Base-by-base conservation (phyloP, 306 rosid species). In the Malus asiatica region DNA sequence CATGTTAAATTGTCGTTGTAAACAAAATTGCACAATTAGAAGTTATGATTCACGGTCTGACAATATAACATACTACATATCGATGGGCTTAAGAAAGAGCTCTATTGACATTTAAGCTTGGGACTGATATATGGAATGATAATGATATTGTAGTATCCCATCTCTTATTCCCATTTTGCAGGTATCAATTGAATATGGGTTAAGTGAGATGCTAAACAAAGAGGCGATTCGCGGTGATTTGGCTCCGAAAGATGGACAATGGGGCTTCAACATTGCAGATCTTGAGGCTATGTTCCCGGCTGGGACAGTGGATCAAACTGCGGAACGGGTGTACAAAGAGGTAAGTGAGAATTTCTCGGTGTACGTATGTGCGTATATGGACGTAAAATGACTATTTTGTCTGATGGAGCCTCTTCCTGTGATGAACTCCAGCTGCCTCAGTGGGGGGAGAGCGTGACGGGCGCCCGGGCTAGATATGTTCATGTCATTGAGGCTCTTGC, bases 171-270 rank as follows among this genome's bases (percentile, higher is more conserved):
- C 29, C 27, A 62, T 70, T 79, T 42, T 88, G 76, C 83, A 90
- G 97, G 91, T 82, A 55, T 84, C 96, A 74, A 88, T 95, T 59
- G 99, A 95, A 84, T 85, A 83, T 79, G 99, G 99, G 13, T 78
- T 95, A 44, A 90, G 97, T 74, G 99, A 90, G 84, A 88, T 92
- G 97, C 83, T 95, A 73, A 89, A 80, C 87, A 79, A 10, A 6
- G 83, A 5, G 57, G 99, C 97, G 2, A 92, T 95, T 68, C 87
- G 76, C 13, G 76, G 73, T 22, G 78, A 77, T 0, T 69, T 81
- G 42, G 84, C 82, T 74, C 99, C 99, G 4, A 84, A 84, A 77
- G 92, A 95, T 75, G 90, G 89, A 53, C 79, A 90, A 33, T 92
- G 91, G 89, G 97, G 90, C 59, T 90, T 95, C 79, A 68, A 87